Base-by-base conservation (phyloP, 441 rosid genomes). In the Iberis amara region DNA sequence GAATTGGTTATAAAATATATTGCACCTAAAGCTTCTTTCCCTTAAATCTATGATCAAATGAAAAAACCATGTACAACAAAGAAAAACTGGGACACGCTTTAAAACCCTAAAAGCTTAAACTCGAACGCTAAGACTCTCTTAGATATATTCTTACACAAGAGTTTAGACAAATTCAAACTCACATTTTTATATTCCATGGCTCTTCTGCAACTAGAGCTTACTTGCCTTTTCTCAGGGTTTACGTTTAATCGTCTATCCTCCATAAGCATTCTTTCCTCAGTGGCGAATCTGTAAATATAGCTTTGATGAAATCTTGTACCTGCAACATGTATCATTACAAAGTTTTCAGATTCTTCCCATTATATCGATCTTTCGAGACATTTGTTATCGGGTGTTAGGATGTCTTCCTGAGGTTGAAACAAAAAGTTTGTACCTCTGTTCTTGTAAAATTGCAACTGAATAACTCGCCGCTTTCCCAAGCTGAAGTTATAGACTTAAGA, bases 401-500 rank as follows among this genome's bases (percentile, higher is more conserved):
- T 18, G 21, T 18, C 3, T 18, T 18, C 21, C 1, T 18, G 21
- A 18, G 21, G 21, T 3, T 18, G 21, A 18, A 18, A 18, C 21
- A 18, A 18, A 18, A 18, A 1, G 21, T 30, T 8, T 52, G 41
- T 85, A 89, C 99, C 99, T 94, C 97, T 30, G 70, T 60, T 61
- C 71, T 55, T 38, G 95, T 73, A 70, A 86, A 89, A 66, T 86
- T 82, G 59, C 78, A 76, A 37, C 74, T 74, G 10, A 71, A 50
- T 36, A 94, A 75, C 46, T 94, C 95, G 40, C 84, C 90, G 48
- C 79, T 82, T 80, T 86, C 95, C 97, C 99, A 89, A 48, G 81
- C 76, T 36, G 78, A 43, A 11, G 86, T 79, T 38, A 94, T 89
- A 60, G 95, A 84, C 71, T 75, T 86, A 47, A 86, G 67, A 61